These are phyloP conservation scores for Talaromyces nanjingensis DNA, from an alignment of 495 filamentous ascomycete genomes.

Conservation along the genomic window DNA sequence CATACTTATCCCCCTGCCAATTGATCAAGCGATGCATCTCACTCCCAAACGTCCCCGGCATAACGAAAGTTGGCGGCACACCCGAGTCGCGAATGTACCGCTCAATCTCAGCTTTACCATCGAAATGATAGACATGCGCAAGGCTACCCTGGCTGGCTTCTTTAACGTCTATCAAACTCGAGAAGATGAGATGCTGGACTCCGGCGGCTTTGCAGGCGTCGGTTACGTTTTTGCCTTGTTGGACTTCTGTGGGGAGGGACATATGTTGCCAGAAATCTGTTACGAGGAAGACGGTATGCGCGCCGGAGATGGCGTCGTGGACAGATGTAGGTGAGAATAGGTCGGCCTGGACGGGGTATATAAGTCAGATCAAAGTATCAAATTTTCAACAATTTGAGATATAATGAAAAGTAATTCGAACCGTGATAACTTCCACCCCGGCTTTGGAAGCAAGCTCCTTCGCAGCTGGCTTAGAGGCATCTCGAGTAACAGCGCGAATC, in stretches of 20 bases:
- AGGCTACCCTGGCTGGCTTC: constrained; percentile 14
- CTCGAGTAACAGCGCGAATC: background rate
- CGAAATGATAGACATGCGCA: constrained; percentile 20
- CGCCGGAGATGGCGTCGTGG: constrained; percentile 23
- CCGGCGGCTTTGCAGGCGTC: constrained; percentile 32
- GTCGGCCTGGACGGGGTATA: constrained; percentile 17
- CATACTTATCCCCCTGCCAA: constrained; percentile 1
- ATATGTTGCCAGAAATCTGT: background rate
- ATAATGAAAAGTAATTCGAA: background rate
- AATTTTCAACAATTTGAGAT: too few species aligned
- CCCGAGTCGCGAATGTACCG: constrained; percentile 30
- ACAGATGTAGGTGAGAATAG: constrained; percentile 23
- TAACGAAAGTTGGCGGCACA: constrained; percentile 22
- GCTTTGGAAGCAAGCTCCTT: background rate
- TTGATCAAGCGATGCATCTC: constrained; percentile 9
- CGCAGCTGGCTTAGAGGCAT: background rate
- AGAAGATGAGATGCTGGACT: constrained; percentile 20
- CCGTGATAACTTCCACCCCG: background rate
- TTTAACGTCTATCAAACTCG: constrained; percentile 15
- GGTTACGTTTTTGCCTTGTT: constrained; percentile 50
- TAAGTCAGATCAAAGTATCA: background rate
- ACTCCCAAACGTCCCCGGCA: constrained; percentile 12
- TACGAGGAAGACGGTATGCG: constrained; percentile 26
- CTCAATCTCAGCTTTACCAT: constrained; percentile 36
- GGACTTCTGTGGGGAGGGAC: constrained; percentile 16